Conservation (phyloP, 2,329 filamentous ascomycete genomes). For the Pseudomassariella vexata region DNA sequence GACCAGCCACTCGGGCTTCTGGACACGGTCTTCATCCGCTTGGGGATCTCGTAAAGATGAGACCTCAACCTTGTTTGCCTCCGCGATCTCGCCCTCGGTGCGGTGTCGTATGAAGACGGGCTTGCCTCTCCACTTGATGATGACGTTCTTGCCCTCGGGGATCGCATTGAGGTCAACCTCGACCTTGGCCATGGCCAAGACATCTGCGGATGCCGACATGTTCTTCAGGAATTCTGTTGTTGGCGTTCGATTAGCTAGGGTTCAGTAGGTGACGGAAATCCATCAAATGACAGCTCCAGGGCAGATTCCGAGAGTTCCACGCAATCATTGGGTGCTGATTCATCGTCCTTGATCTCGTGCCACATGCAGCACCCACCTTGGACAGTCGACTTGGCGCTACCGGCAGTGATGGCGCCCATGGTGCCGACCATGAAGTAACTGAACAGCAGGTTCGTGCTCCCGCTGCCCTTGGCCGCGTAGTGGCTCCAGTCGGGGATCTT, state of each 20-base stretch:
- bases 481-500: slow-evolving; percentile 86
- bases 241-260: too few species aligned
- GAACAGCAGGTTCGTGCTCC: slow-evolving; percentile 78
- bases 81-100: slow-evolving; percentile 85
- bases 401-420: slow-evolving; percentile 84
- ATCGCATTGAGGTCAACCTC: slow-evolving; percentile 87
- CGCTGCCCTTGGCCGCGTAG: slow-evolving; percentile 68
- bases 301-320: too few species aligned
- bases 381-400: slow-evolving; percentile 95
- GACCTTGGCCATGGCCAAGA: slow-evolving; percentile 98
- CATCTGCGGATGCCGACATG: slow-evolving; percentile 98
- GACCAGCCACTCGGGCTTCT: slow-evolving; percentile 98
- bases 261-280: too few species aligned
- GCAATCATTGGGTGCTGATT: too few species aligned
- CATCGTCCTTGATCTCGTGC: too few species aligned
- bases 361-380: slow-evolving; percentile 66
- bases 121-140: slow-evolving; percentile 99
- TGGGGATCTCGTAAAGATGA: slow-evolving; percentile 84
- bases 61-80: slow-evolving; percentile 86
- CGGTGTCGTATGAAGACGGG: slow-evolving; percentile 99
- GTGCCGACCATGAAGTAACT: slow-evolving; percentile 98
- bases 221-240: slow-evolving; percentile 93
- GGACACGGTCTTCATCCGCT: slow-evolving; percentile 83
- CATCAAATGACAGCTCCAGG: too few species aligned
- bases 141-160: slow-evolving; percentile 99